A percentile compares a stretch with the other conserved stretches of the same genome.
Evolutionary conservation across 176 grass and related monocot genomes (phyloP).

Genomic region (Triticum dicoccoides): DNA sequence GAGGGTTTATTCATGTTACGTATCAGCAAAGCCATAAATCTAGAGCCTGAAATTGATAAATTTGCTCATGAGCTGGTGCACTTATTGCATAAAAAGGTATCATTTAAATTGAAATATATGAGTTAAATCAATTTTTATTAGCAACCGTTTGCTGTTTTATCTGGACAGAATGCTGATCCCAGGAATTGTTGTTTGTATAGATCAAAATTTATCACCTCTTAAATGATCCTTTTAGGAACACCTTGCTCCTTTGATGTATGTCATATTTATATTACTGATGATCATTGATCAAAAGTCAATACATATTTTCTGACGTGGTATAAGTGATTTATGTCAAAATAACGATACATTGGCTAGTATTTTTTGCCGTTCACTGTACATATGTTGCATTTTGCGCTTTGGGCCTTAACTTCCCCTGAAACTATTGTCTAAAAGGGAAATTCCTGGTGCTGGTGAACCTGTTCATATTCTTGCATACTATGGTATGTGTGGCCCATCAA

Average conservation of each 20-base stretch:
- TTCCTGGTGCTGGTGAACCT: slow-evolving; percentile 59
- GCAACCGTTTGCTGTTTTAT: not conserved
- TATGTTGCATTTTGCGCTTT: slow-evolving; percentile 20
- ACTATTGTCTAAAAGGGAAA: slow-evolving; percentile 45
- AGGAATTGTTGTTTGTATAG: not conserved
- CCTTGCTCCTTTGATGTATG: not conserved
- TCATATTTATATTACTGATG: not conserved
- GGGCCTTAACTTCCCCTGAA: not conserved
- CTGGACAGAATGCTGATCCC: not conserved
- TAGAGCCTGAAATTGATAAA: slow-evolving; percentile 9
- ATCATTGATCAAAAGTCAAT: not conserved
- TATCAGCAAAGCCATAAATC: not conserved
- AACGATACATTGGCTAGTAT: not conserved
- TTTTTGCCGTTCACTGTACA: not conserved
- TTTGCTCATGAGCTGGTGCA: not conserved
- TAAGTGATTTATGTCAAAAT: not conserved
- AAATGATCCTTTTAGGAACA: slow-evolving; percentile 4
- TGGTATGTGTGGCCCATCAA: slow-evolving; percentile 81
- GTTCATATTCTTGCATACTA: slow-evolving; percentile 99
- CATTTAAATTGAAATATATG: not conserved
- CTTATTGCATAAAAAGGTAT: not conserved
- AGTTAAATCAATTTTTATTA: not conserved
- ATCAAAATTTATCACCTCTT: not conserved
- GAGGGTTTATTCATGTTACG: not conserved
- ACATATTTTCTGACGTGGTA: not conserved